phyloP scores from a whole-genome alignment of 768 basidiomycete genomes.

The Trametes cubensis region DNA sequence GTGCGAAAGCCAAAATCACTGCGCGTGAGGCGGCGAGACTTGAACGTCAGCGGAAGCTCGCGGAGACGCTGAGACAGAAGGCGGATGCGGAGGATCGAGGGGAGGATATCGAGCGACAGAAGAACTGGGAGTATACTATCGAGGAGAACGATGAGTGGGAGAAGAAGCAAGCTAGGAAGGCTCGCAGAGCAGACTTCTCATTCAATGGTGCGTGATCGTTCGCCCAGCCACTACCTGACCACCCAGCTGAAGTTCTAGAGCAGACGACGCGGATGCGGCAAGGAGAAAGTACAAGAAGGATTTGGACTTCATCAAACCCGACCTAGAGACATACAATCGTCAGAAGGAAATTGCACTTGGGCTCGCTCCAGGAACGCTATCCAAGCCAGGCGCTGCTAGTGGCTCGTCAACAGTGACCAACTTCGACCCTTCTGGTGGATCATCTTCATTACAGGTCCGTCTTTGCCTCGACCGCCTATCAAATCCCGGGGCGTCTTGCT shows the following conservation, averaged over 20 bases:
- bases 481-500: not conserved
- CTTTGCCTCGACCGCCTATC: not conserved
- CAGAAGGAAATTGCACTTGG: slow-evolving; percentile 89
- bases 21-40: slow-evolving; percentile 81
- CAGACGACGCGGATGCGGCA: slow-evolving; percentile 91
- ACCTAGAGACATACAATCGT: slow-evolving; percentile 82
- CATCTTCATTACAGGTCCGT: slow-evolving; percentile 42
- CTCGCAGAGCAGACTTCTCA: slow-evolving; percentile 82
- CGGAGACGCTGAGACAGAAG: slow-evolving; percentile 82
- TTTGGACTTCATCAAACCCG: slow-evolving; percentile 83
- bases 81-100: slow-evolving; percentile 88
- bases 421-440: slow-evolving; percentile 54
- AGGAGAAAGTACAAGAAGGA: slow-evolving; percentile 92
- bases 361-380: slow-evolving; percentile 67
- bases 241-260: not conserved
- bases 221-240: not conserved
- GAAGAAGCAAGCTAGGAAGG: slow-evolving; percentile 82
- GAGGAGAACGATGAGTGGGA: slow-evolving; percentile 98
- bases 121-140: slow-evolving; percentile 94
- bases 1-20: slow-evolving; percentile 72
- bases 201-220: slow-evolving; percentile 75
- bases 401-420: slow-evolving; percentile 46
- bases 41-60: slow-evolving; percentile 88
- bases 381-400: slow-evolving; percentile 40
- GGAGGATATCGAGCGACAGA: slow-evolving; percentile 87